Base-by-base conservation (phyloP, 2,329 filamentous ascomycete genomes). In the Daldinia eschscholtzii region DNA sequence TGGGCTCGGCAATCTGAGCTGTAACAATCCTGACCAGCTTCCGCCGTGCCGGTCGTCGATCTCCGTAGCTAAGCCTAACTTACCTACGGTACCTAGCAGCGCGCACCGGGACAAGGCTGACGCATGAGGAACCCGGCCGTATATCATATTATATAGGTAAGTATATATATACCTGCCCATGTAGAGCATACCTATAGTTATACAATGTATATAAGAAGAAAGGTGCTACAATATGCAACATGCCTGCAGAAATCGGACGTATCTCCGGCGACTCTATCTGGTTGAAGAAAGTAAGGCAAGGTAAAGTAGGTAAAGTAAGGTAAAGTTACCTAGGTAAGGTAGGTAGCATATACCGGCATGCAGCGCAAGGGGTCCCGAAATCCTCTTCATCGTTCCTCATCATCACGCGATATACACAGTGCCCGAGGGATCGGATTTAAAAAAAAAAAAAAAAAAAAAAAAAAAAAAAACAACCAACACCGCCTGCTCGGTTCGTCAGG, bases 401-500 rank as follows among this genome's bases (percentile, higher is more conserved):
- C 39, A 50, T 59, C 59, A 48, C 56, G 42, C 55, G 48, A 57
- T 60, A 56, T 37, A 37, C 26, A 57, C 60, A 63, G 50, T 64
- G 56, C 26, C 64, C 64, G 64, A 67, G 30, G 30, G 50, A 56
- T 67, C 52, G 64, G 67, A 61, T 67, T 61, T 2, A 2, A 33
- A 4, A 33, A 33, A 4, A 4, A 33, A 33, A 33, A 33, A 33
- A 33, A 33, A 33, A 2, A 33, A 4, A 33, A 33, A 4, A 4
- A 33, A 33, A 33, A 33, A 33, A 33, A 33, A 33, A 33, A 33
- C 2, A 33, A 53, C 30, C 30, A 23, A 30, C 46, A 41, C 65
- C 68, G 57, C 52, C 61, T 30, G 50, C 60, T 57, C 39, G 68
- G 68, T 63, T 65, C 61, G 58, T 60, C 61, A 68, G 68, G 68